Percentiles rank a stretch among this genome's conserved stretches.
Conservation (phyloP, 1,284 basidiomycete species). For the Pholiota adiposa region DNA sequence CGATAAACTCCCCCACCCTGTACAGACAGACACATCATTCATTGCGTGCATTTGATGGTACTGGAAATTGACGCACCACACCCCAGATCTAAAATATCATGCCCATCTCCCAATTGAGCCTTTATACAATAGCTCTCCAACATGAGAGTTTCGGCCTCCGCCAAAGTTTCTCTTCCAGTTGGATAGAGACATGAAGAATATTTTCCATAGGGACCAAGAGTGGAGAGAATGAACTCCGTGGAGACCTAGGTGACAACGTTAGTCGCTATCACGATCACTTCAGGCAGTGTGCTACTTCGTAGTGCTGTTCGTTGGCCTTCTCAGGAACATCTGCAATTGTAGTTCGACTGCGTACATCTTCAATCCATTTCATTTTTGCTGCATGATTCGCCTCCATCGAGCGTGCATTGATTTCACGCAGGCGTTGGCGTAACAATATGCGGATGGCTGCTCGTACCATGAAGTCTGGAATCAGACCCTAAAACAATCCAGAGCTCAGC, state of each 20-base stretch:
- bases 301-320: slow-evolving; percentile 82
- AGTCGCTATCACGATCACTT: slow-evolving; percentile 2
- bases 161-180: slow-evolving; percentile 66
- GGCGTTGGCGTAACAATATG: slow-evolving; percentile 59
- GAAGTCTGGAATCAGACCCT: slow-evolving; percentile 68
- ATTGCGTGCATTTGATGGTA: neutral
- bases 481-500: neutral
- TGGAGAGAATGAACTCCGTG: slow-evolving; percentile 69
- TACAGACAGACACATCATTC: neutral
- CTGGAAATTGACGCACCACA: slow-evolving; percentile 52
- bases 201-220: slow-evolving; percentile 66
- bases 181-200: slow-evolving; percentile 78
- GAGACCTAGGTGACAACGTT: slow-evolving; percentile 49
- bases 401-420: slow-evolving; percentile 65
- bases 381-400: slow-evolving; percentile 68
- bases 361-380: slow-evolving; percentile 70
- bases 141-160: slow-evolving; percentile 73
- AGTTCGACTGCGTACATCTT: slow-evolving; percentile 49
- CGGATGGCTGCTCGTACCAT: slow-evolving; percentile 65
- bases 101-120: slow-evolving; percentile 66
- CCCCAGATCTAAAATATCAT: slow-evolving; percentile 73
- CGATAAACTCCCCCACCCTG: slow-evolving; percentile 76
- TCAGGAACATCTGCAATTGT: slow-evolving; percentile 71
- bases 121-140: slow-evolving; percentile 74
- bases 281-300: slow-evolving; percentile 52